phyloP scores from a whole-genome alignment of 305 asterid genomes.

The Fraxinus platypoda region DNA sequence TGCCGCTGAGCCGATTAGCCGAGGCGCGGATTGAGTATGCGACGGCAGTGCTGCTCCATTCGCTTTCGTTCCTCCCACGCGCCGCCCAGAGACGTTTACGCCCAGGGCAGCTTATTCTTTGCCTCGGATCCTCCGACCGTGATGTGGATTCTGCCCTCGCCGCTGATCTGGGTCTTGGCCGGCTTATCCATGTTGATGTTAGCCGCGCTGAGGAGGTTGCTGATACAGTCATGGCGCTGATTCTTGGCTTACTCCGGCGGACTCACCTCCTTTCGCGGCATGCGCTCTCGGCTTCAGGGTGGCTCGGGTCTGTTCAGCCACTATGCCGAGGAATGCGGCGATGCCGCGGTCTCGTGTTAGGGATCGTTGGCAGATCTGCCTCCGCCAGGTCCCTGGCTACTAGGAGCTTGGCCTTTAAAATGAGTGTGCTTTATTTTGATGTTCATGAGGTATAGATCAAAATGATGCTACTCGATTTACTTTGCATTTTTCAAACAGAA shows the following conservation, averaged over 20 bases:
- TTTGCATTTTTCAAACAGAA: background rate
- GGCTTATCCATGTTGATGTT: constrained; percentile 87
- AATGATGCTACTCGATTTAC: constrained; percentile 13
- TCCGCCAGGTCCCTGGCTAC: constrained; percentile 84
- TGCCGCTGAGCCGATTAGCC: constrained; percentile 84
- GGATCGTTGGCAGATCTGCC: constrained; percentile 94
- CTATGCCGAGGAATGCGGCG: constrained; percentile 99
- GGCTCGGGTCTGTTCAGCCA: constrained; percentile 99
- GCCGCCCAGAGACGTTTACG: constrained; percentile 99
- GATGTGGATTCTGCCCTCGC: constrained; percentile 88
- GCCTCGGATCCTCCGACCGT: constrained; percentile 95
- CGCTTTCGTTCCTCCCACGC: constrained; percentile 96
- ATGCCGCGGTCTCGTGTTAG: constrained; percentile 93
- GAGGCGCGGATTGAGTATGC: constrained; percentile 96
- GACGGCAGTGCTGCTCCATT: constrained; percentile 83
- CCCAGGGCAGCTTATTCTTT: constrained; percentile 91
- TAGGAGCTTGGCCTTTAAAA: constrained; percentile 94
- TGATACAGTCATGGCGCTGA: constrained; percentile 94
- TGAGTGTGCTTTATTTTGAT: constrained; percentile 94
- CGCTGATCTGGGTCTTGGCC: constrained; percentile 71
- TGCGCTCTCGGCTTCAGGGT: constrained; percentile 89
- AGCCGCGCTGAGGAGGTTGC: constrained; percentile 98
- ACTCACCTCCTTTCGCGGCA: constrained; percentile 93
- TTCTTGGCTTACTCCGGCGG: constrained; percentile 83
- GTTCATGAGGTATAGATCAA: constrained; percentile 52